Conservation (phyloP, 352 stramenopile species). For the Phytophthora pisi region DNA sequence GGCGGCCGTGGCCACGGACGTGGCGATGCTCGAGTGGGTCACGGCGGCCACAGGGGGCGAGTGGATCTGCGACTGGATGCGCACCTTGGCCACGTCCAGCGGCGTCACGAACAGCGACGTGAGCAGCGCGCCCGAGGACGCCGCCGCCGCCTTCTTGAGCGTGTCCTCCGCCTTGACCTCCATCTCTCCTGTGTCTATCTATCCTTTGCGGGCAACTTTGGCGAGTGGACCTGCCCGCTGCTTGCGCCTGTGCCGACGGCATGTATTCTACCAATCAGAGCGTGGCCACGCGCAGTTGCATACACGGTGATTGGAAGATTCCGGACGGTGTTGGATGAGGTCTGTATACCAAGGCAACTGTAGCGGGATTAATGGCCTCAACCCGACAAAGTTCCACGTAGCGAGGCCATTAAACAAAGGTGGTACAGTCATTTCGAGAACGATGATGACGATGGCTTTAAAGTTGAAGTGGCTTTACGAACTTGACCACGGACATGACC, state of each 20-base stretch:
- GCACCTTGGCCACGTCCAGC: conserved; percentile 85
- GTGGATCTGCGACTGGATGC: conserved; percentile 75
- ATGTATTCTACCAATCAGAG: conserved; percentile 41
- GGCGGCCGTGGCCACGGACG: conserved; percentile 23
- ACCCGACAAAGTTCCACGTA: neutral
- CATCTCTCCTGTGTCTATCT: conserved; percentile 4
- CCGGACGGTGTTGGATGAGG: neutral
- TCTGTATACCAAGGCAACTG: neutral
- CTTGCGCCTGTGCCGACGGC: neutral
- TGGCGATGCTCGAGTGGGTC: conserved; percentile 22
- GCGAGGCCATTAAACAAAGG: neutral
- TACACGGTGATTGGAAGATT: conserved; percentile 30
- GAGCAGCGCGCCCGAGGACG: conserved; percentile 68
- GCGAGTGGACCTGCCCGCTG: conserved; percentile 6
- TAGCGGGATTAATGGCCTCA: neutral
- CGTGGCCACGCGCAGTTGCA: neutral
- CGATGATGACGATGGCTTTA: conserved; percentile 14
- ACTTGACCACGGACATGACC: conserved; percentile 3
- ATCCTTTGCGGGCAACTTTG: conserved; percentile 8
- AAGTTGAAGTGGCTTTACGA: conserved; percentile 24
- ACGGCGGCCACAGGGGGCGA: conserved; percentile 11
- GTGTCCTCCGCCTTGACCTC: conserved; percentile 40
- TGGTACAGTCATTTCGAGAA: conserved; percentile 7
- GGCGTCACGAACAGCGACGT: conserved; percentile 87
- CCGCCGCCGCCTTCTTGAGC: conserved; percentile 74